Base-by-base conservation (phyloP, 2,329 filamentous ascomycete species). In the Annulohypoxylon truncatum region DNA sequence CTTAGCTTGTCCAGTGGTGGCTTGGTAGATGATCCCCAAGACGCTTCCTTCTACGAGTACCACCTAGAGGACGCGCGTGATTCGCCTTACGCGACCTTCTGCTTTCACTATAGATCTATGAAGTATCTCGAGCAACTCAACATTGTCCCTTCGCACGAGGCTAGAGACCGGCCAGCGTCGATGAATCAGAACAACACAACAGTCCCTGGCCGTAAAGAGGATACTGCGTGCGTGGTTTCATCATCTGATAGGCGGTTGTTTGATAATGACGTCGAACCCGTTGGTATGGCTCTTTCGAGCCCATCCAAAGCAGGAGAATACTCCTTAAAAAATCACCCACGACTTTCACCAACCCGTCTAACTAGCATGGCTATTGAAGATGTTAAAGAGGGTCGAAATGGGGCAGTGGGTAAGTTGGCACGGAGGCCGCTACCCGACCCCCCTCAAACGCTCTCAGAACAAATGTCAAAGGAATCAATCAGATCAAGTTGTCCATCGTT, bases 31-130 rank as follows among this genome's bases (percentile, higher is more conserved):
- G 79, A 79, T 15, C 84, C 85, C 2, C 79, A 86, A 69, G 79
- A 85, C 46, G 79, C 82, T 9, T 80, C 75, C 9, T 88, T 81
- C 73, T 88, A 84, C 69, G 80, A 86, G 67, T 89, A 83, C 76
- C 75, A 80, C 44, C 77, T 89, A 2, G 72, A 81, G 20, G 87
- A 89, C 60, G 74, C 84, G 0, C 84, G 80, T 57, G 82, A 87
- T 44, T 78, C 74, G 1, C 87, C 87, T 0, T 88, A 82, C 66
- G 82, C 82, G 3, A 82, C 80, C 0, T 89, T 88, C 64, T 80
- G 80, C 24, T 86, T 88, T 65, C 84, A 89, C 64, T 89, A 89
- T 67, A 82, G 86, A 28, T 85, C 83, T 5, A 83, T 81, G 82
- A 77, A 80, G 8, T 82, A 81, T 57, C 80, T 89, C 9, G 72